Percentiles rank a stretch among this genome's conserved stretches.
Conservation (phyloP, 2,329 filamentous ascomycete genomes). For the Colletotrichum incanum region DNA sequence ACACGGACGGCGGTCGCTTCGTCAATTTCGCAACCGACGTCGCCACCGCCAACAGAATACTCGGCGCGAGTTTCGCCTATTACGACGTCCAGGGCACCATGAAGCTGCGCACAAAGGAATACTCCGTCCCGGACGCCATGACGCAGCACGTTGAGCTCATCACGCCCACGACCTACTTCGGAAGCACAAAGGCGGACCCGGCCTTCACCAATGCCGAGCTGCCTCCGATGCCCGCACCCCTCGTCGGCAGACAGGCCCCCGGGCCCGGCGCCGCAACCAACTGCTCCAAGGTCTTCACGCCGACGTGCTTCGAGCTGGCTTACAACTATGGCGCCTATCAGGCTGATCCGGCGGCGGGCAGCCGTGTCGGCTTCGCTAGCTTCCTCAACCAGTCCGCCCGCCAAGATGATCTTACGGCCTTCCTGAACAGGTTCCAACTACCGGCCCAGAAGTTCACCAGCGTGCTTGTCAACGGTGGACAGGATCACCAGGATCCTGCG, state of each 20-base stretch:
- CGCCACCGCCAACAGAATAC: slow-evolving; percentile 55
- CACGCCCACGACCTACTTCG: slow-evolving; percentile 64
- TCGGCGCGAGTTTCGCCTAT: slow-evolving; percentile 60
- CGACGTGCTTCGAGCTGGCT: slow-evolving; percentile 62
- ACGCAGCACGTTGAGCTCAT: slow-evolving; percentile 59
- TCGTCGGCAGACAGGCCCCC: slow-evolving; percentile 25
- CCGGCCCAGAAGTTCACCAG: slow-evolving; percentile 61
- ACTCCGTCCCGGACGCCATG: slow-evolving; percentile 54
- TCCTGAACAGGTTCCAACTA: slow-evolving; percentile 56
- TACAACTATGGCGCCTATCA: slow-evolving; percentile 66
- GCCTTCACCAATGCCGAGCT: slow-evolving; percentile 27
- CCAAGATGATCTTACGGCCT: slow-evolving; percentile 60
- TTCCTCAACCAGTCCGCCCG: slow-evolving; percentile 68
- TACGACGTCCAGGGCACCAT: slow-evolving; percentile 56
- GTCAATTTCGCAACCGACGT: slow-evolving; percentile 56
- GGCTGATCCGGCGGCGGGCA: slow-evolving; percentile 60
- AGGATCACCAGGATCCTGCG: slow-evolving; percentile 56
- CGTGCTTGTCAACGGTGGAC: slow-evolving; percentile 56
- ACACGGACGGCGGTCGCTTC: slow-evolving; percentile 44
- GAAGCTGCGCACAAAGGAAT: slow-evolving; percentile 52
- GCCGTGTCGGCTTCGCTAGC: slow-evolving; percentile 64
- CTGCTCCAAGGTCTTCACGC: slow-evolving; percentile 58
- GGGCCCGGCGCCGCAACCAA: slow-evolving; percentile 45
- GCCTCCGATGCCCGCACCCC: slow-evolving; percentile 12
- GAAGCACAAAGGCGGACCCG: slow-evolving; percentile 47